A percentile compares a stretch with the other conserved stretches of the same genome.
Evolutionary conservation across 2,329 filamentous ascomycete genomes (phyloP).

Genomic region (Arthrobotrys sphaeroides): DNA sequence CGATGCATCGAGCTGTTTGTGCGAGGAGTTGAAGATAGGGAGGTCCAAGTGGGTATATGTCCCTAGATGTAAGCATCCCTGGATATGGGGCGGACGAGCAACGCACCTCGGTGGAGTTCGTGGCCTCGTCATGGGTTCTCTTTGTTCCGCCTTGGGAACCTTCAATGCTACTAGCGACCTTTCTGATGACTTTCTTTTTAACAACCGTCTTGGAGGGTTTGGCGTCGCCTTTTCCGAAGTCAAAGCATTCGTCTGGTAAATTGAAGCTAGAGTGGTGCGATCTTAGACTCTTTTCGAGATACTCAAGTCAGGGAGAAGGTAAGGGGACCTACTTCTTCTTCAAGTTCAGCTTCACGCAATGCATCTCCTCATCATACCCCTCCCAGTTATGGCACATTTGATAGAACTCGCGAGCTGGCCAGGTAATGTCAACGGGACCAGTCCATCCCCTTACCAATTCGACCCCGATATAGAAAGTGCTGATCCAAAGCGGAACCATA

Average conservation of each 20-base stretch:
- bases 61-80: conserved; percentile 52
- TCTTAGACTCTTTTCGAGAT: conserved; percentile 9
- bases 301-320: neutral
- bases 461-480: conserved; percentile 92
- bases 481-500: conserved; percentile 75
- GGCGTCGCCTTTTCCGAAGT: conserved; percentile 72
- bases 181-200: conserved; percentile 65
- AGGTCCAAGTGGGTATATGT: conserved; percentile 17
- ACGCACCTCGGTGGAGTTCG: conserved; percentile 44
- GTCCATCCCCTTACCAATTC: conserved; percentile 73
- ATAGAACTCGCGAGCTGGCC: conserved; percentile 86
- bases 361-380: conserved; percentile 77
- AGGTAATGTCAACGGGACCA: conserved; percentile 69
- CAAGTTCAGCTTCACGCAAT: conserved; percentile 82
- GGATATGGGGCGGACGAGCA: conserved; percentile 5
- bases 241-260: conserved; percentile 89
- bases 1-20: neutral
- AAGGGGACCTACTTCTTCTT: conserved; percentile 77
- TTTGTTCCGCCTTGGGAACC: conserved; percentile 48
- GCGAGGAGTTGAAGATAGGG: neutral
- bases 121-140: conserved; percentile 48
- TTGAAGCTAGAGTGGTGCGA: conserved; percentile 71
- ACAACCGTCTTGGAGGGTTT: conserved; percentile 71
- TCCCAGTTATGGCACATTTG: conserved; percentile 79
- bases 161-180: conserved; percentile 38